Percentiles rank a stretch among this genome's conserved stretches.
Conservation (phyloP, 2,329 filamentous ascomycete species). For the Amauroascus verrucosus region DNA sequence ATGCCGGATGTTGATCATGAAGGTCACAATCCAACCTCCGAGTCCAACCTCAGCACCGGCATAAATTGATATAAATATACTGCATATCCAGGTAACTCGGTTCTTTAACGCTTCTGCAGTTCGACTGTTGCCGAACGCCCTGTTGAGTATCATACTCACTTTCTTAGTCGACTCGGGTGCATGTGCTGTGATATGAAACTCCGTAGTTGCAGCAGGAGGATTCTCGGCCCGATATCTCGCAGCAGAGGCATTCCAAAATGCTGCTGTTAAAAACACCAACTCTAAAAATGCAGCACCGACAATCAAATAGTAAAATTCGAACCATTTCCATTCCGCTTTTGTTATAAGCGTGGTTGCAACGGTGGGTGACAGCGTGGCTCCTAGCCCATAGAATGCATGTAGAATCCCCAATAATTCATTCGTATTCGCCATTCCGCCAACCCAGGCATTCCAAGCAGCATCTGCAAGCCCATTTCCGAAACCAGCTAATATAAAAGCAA, state of each 20-base stretch:
- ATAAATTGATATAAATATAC: constrained; percentile 66
- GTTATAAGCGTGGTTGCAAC: constrained; percentile 63
- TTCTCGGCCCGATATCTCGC: constrained; percentile 38
- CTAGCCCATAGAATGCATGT: constrained; percentile 59
- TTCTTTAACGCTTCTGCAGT: constrained; percentile 24
- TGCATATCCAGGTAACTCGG: constrained; percentile 56
- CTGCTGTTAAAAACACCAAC: constrained; percentile 38
- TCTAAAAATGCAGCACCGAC: constrained; percentile 48
- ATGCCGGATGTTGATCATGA: constrained; percentile 70
- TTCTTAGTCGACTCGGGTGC: constrained; percentile 1
- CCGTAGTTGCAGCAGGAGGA: constrained; percentile 31
- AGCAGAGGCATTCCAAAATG: constrained; percentile 55
- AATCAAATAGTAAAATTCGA: constrained; percentile 64
- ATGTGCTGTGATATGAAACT: constrained; percentile 22
- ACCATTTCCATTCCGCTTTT: constrained; percentile 53
- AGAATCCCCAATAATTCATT: constrained; percentile 63
- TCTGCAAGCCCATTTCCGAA: constrained; percentile 57
- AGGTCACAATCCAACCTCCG: constrained; percentile 73
- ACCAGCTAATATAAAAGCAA: constrained; percentile 55
- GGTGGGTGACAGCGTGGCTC: constrained; percentile 57
- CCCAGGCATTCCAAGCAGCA: constrained; percentile 48
- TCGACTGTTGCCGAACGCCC: constrained; percentile 16
- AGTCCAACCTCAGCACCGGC: constrained; percentile 62
- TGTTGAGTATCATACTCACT: constrained; percentile 1
- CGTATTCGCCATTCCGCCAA: constrained; percentile 59